Base-by-base conservation (phyloP, 1,284 basidiomycete genomes). In the Malassezia sp. region DNA sequence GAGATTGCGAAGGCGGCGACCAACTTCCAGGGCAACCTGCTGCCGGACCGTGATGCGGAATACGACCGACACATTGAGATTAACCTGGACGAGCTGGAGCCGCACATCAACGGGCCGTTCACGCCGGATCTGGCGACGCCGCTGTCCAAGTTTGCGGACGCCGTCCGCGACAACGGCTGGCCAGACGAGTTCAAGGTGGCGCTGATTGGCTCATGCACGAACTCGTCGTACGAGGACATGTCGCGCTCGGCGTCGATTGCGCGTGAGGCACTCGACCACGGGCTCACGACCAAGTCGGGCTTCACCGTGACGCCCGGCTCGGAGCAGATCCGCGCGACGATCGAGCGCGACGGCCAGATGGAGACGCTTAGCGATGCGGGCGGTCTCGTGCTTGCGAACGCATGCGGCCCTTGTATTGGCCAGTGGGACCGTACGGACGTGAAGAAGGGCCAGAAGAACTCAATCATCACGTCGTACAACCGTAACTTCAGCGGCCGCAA, bases 221-320 rank as follows among this genome's bases (percentile, higher is more conserved):
- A 99, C 81, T 97, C 91, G 40, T 97, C 93, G 23, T 99, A 99
- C 73, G 93, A 97, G 76, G 93, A 99, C 76, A 96, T 97, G 91
- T 85, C 86, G 38, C 88, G 93, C 70, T 85, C 90, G 34, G 89
- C 89, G 38, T 84, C 84, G 43, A 96, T 97, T 68, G 89, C 85
- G 61, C 79, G 79, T 61, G 82, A 97, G 75, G 93, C 90, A 56
- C 73, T 79, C 44, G 76, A 76, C 12, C 89, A 91, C 71, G 90
- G 93, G 63, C 78, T 96, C 54, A 77, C 80, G 62, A 79, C 83
- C 72, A 88, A 91, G 81, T 84, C 85, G 74, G 81, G 82, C 75
- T 96, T 93, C 80, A 95, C 88, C 54, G 84, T 97, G 73, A 96
- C 91, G 45, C 93, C 91, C 58, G 91, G 93, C 73, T 91, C 86